A percentile compares a stretch with the other conserved stretches of the same genome.
Evolutionary conservation across 2,329 filamentous ascomycete genomes (phyloP).

Genomic region (Saccharata proteae): DNA sequence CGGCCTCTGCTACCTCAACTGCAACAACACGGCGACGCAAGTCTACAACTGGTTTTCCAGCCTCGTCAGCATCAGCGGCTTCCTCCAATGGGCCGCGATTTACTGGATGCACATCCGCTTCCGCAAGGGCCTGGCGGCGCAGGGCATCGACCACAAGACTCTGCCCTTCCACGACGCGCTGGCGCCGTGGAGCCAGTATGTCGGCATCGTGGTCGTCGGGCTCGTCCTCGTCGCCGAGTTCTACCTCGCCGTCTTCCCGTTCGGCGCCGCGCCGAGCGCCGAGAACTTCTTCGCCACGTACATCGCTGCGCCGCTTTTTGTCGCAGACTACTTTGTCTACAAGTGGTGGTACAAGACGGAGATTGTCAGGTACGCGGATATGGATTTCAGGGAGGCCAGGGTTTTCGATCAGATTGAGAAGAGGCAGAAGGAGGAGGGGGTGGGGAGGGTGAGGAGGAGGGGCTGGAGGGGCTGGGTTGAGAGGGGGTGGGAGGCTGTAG

Average conservation of each 20-base stretch:
- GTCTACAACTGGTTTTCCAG: slow-evolving; percentile 38
- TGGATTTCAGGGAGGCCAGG: slow-evolving; percentile 8
- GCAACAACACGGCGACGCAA: slow-evolving; percentile 26
- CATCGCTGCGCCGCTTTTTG: slow-evolving; percentile 20
- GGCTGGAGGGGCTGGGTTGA: background rate
- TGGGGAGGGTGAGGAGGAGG: background rate
- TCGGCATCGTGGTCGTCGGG: slow-evolving; percentile 15
- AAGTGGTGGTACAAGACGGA: slow-evolving; percentile 8
- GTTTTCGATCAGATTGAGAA: slow-evolving; percentile 5
- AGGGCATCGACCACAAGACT: slow-evolving; percentile 12
- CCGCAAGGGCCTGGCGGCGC: slow-evolving; percentile 16
- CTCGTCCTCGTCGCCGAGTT: slow-evolving; percentile 34
- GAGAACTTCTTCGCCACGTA: slow-evolving; percentile 37
- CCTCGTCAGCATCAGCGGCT: slow-evolving; percentile 37
- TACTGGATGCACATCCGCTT: slow-evolving; percentile 21
- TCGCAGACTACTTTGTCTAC: slow-evolving; percentile 8
- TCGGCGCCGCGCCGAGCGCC: slow-evolving; percentile 22
- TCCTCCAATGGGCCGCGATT: slow-evolving; percentile 23
- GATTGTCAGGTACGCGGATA: slow-evolving; percentile 5
- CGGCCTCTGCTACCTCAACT: slow-evolving; percentile 30
- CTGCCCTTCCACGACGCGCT: slow-evolving; percentile 8
- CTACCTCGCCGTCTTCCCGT: slow-evolving; percentile 36
- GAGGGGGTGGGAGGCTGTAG: no score
- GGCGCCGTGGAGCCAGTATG: slow-evolving; percentile 8
- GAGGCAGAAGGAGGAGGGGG: slow-evolving; percentile 3